Conservation (phyloP, 169 alveolate genomes). For the Plasmodium malariae region DNA sequence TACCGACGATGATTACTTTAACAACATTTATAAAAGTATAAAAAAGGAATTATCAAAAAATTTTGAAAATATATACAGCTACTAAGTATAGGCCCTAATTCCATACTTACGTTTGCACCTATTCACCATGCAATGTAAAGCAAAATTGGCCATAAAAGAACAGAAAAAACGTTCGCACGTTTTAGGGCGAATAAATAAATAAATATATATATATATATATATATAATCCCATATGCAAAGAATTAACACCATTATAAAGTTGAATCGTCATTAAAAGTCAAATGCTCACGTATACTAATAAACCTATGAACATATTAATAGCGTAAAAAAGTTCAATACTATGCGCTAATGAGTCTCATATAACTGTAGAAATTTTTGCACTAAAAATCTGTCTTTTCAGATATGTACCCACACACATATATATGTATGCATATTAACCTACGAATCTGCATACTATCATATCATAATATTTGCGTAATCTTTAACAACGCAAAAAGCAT, state of each 20-base stretch:
- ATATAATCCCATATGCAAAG: too few relatives aligned
- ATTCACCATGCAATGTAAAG: background rate
- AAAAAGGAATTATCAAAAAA: constrained; percentile 20
- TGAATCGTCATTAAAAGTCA: too few relatives aligned
- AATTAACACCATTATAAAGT: too few relatives aligned
- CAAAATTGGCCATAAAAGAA: background rate
- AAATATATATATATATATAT: background rate
- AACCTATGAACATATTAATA: too few relatives aligned
- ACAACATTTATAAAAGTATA: constrained; percentile 30
- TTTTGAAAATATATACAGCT: constrained; percentile 15
- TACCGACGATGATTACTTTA: constrained; percentile 10
- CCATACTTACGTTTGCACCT: background rate
- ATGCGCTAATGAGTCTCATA: too few relatives aligned
- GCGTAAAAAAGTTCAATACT: too few relatives aligned
- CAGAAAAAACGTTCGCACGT: background rate
- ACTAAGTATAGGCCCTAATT: constrained; percentile 7
- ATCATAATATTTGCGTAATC: too few relatives aligned
- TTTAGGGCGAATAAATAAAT: background rate
- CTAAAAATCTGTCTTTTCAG: too few relatives aligned
- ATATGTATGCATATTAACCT: background rate
- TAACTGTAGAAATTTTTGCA: too few relatives aligned
- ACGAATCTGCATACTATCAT: background rate
- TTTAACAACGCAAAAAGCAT: too few relatives aligned
- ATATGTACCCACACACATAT: background rate
- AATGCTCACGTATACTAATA: too few relatives aligned